Base-by-base conservation (phyloP, 2,329 filamentous ascomycete genomes). In the Lasiodiplodia gonubiensis region DNA sequence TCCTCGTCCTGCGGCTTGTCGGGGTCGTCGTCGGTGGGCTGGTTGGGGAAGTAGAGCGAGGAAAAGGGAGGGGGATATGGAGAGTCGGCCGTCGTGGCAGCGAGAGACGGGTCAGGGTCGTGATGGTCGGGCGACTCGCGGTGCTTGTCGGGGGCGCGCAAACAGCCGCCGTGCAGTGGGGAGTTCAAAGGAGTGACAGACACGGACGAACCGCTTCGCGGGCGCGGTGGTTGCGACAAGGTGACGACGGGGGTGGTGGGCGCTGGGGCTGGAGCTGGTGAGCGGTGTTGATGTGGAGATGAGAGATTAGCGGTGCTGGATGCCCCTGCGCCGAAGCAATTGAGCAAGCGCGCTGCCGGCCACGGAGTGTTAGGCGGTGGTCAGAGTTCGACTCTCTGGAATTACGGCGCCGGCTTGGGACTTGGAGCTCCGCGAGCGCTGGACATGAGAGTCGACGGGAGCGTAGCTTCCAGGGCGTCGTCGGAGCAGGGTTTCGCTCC, bases 51-150 rank as follows among this genome's bases (percentile, higher is more conserved):
- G 78, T 87, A 88, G 75, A 89, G 86, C 39, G 87, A 88, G 68
- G 86, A 88, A 79, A 89, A 90, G 69, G 88, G 86, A 70, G 88
- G 88, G 70, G 88, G 87, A 68, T 81, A 79, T 67, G 81, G 80
- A 69, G 86, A 86, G 70, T 86, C 82, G 76, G 83, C 80, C 77
- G 78, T 78, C 59, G 84, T 81, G 51, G 83, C 68, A 76, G 70
- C 57, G 66, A 61, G 51, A 25, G 66, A 67, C 66, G 49, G 66
- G 42, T 61, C 68, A 64, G 23, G 66, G 64, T 59, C 54, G 39
- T 49, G 57, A 30, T 63, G 59, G 46, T 63, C 59, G 59, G 59
- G 59, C 59, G 59, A 63, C 46, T 63, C 59, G 59, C 42, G 59
- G 59, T 51, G 59, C 59, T 63, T 63, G 59, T 63, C 30, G 59